Percentiles rank a stretch among this genome's conserved stretches.
phyloP scores from a whole-genome alignment of 1,284 basidiomycete species.

The Fomitopsis betulina region DNA sequence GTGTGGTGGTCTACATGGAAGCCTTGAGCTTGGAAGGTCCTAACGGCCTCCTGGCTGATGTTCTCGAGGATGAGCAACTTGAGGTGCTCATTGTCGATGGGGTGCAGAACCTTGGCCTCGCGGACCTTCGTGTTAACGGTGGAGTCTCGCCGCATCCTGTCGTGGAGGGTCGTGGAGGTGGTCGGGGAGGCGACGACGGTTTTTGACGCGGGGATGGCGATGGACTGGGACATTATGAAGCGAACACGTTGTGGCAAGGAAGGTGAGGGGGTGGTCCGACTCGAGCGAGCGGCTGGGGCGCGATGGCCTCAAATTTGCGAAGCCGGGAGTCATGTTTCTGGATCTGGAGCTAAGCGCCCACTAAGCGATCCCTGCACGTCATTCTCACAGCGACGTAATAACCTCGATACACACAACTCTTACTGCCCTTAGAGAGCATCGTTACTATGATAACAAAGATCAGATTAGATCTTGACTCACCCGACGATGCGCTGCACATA shows the following conservation, averaged over 20 bases:
- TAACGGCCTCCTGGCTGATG: constrained; percentile 89
- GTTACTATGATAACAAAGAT: neutral
- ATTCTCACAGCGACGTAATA: neutral
- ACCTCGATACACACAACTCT: neutral
- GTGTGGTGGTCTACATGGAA: constrained; percentile 92
- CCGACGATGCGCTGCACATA: neutral
- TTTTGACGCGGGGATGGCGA: constrained; percentile 34
- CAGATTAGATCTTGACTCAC: constrained; percentile 16
- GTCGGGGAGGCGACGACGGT: constrained; percentile 43
- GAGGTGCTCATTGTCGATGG: constrained; percentile 72
- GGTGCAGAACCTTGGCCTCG: constrained; percentile 67
- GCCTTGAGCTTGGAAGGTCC: constrained; percentile 78
- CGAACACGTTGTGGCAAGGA: neutral
- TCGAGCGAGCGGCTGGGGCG: neutral
- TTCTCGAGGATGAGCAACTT: constrained; percentile 89
- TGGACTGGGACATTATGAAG: constrained; percentile 27
- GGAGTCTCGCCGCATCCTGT: constrained; percentile 34
- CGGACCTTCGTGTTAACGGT: constrained; percentile 31
- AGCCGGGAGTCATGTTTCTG: constrained; percentile 1
- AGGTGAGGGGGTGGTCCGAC: neutral
- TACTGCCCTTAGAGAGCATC: neutral
- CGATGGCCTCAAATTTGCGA: neutral
- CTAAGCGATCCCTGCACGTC: neutral
- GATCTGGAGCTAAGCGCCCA: neutral
- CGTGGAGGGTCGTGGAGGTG: constrained; percentile 37